Percentiles rank a stretch among this genome's conserved stretches.
These are phyloP conservation scores for Didymella pinodella DNA, from an alignment of 2,329 filamentous ascomycete genomes.

Conservation along the genomic window DNA sequence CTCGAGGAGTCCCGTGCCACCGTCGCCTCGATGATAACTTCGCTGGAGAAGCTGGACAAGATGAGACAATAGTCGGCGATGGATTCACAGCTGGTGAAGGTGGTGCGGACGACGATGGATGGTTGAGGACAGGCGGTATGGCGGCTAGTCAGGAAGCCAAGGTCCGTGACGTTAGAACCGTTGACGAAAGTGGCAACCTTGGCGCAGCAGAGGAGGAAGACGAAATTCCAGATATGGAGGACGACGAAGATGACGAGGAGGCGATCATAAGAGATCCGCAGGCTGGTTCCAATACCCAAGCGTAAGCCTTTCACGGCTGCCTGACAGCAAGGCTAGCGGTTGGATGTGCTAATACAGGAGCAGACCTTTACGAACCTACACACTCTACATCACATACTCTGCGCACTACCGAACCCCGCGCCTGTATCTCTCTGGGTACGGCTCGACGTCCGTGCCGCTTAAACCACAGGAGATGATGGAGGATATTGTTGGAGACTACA, in stretches of 20 bases:
- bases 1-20: slow-evolving; percentile 92
- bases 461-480: slow-evolving; percentile 91
- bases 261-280: slow-evolving; percentile 80
- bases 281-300: slow-evolving; percentile 58
- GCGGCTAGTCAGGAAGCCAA: slow-evolving; percentile 77
- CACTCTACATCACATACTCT: slow-evolving; percentile 97
- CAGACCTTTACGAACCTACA: slow-evolving; percentile 90
- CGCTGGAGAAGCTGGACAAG: slow-evolving; percentile 83
- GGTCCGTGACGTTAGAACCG: slow-evolving; percentile 81
- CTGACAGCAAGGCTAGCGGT: background rate
- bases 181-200: slow-evolving; percentile 88
- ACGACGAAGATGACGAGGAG: slow-evolving; percentile 91
- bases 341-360: slow-evolving; percentile 23
- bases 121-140: slow-evolving; percentile 86
- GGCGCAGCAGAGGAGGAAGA: slow-evolving; percentile 76
- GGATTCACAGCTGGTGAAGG: slow-evolving; percentile 65
- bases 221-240: slow-evolving; percentile 98
- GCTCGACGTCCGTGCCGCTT: slow-evolving; percentile 78
- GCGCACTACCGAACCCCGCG: slow-evolving; percentile 96
- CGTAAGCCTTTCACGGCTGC: slow-evolving; percentile 55
- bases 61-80: slow-evolving; percentile 85
- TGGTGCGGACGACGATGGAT: slow-evolving; percentile 77
- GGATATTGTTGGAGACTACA: slow-evolving; percentile 95
- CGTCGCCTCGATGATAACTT: slow-evolving; percentile 92
- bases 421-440: slow-evolving; percentile 92